Evolutionary conservation across 345 rosid genomes (phyloP).

Genomic region (Stellera chamaejasme): DNA sequence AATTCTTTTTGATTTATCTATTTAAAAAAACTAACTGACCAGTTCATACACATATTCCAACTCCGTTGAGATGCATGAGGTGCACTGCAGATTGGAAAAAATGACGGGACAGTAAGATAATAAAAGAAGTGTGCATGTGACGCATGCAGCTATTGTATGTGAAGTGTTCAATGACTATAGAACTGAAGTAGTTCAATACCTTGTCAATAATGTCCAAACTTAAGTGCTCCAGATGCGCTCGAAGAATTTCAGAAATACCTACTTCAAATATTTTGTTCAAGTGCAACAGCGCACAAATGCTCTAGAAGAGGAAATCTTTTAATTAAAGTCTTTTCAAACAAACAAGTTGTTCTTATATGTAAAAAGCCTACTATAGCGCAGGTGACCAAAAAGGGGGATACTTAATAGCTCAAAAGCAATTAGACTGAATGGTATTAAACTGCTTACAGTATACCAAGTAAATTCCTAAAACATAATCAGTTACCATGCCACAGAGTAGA

Average conservation of each 20-base stretch:
- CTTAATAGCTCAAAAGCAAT: too few relatives aligned
- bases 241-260: conserved; percentile 65
- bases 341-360: too few relatives aligned
- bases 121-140: neutral
- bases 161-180: too few relatives aligned
- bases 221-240: conserved; percentile 51
- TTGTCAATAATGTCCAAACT: conserved; percentile 59
- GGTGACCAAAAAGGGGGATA: too few relatives aligned
- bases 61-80: conserved; percentile 63
- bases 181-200: conserved; percentile 32
- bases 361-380: too few relatives aligned
- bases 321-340: too few relatives aligned
- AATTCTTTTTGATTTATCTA: too few relatives aligned
- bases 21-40: conserved; percentile 36
- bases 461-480: too few relatives aligned
- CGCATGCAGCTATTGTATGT: too few relatives aligned
- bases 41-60: conserved; percentile 81
- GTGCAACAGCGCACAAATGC: conserved; percentile 74
- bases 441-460: too few relatives aligned
- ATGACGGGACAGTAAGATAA: conserved; percentile 1
- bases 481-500: too few relatives aligned
- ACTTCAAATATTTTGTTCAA: conserved; percentile 81
- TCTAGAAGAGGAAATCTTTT: conserved; percentile 28
- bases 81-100: conserved; percentile 44
- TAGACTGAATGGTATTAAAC: too few relatives aligned